A percentile compares a stretch with the other conserved stretches of the same genome.
Evolutionary conservation across 441 rosid species (phyloP).

Genomic region (Viola pubescens): DNA sequence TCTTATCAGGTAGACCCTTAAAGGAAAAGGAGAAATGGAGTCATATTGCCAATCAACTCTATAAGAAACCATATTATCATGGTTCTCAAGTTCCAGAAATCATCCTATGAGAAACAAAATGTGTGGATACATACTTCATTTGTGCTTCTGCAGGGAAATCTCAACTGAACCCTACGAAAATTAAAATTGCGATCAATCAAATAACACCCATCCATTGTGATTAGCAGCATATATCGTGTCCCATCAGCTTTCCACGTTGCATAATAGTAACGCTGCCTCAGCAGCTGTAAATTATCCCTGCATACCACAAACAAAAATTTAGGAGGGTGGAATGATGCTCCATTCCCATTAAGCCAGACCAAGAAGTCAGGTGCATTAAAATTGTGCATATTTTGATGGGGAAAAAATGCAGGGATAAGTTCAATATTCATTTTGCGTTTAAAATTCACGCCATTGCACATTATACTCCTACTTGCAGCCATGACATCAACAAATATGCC

Average conservation of each 20-base stretch:
- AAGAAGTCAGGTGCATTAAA: not conserved
- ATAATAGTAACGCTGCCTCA: conserved; percentile 95
- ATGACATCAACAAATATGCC: not conserved
- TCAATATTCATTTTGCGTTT: too few relatives aligned
- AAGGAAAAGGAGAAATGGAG: conserved; percentile 23
- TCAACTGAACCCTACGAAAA: conserved; percentile 94
- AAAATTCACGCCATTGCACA: not conserved
- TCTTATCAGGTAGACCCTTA: conserved; percentile 70
- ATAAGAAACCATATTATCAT: conserved; percentile 10
- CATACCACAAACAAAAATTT: conserved; percentile 6
- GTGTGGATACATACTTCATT: conserved; percentile 51
- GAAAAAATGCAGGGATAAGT: too few relatives aligned
- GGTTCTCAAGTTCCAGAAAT: conserved; percentile 16
- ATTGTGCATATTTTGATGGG: not conserved
- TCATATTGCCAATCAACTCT: conserved; percentile 14
- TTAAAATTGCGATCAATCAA: conserved; percentile 83
- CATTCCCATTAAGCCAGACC: not conserved
- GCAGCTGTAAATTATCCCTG: conserved; percentile 89
- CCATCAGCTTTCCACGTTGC: conserved; percentile 99
- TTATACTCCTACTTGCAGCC: not conserved
- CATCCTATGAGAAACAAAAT: conserved; percentile 14
- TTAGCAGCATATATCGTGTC: conserved; percentile 96
- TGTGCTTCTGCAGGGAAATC: conserved; percentile 71
- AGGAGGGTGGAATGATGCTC: not conserved
- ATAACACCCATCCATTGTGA: conserved; percentile 86